Evolutionary conservation across 1,139 yeast genomes (phyloP).

Genomic region (Yamadazyma aaseri): DNA sequence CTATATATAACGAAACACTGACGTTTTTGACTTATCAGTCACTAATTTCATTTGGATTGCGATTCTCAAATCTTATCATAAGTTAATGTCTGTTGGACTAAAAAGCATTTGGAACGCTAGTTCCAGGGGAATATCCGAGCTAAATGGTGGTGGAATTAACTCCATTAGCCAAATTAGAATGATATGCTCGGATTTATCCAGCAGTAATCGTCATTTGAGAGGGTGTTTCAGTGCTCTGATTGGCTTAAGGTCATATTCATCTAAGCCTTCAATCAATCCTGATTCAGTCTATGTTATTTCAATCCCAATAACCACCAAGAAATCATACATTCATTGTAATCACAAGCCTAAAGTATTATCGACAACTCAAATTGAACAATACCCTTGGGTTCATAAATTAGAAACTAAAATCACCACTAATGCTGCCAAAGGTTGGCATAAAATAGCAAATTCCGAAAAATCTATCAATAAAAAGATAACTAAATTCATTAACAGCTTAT

Average conservation of each 20-base stretch:
- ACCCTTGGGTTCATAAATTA: constrained; percentile 34
- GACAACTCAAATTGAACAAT: constrained; percentile 24
- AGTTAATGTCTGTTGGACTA: too few relatives aligned
- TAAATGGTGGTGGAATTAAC: too few relatives aligned
- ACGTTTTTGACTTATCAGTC: too few relatives aligned
- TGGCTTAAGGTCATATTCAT: not conserved
- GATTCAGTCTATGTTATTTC: constrained; percentile 51
- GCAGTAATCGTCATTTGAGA: too few relatives aligned
- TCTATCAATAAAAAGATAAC: constrained; percentile 42
- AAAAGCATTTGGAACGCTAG: too few relatives aligned
- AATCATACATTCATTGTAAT: constrained; percentile 59
- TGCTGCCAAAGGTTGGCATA: constrained; percentile 48
- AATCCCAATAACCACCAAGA: constrained; percentile 58
- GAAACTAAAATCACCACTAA: constrained; percentile 38
- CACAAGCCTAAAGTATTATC: constrained; percentile 41
- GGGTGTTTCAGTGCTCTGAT: too few relatives aligned
- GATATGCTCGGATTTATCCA: too few relatives aligned
- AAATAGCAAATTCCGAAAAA: constrained; percentile 37
- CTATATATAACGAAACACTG: too few relatives aligned
- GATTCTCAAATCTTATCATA: too few relatives aligned
- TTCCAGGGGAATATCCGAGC: too few relatives aligned
- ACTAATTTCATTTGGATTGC: too few relatives aligned
- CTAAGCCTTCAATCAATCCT: constrained; percentile 9
- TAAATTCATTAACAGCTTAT: constrained; percentile 29
- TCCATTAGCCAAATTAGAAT: too few relatives aligned